A percentile compares a stretch with the other conserved stretches of the same genome.
phyloP scores from a whole-genome alignment of 73 alveolate species.

The Breviolum minutum region DNA sequence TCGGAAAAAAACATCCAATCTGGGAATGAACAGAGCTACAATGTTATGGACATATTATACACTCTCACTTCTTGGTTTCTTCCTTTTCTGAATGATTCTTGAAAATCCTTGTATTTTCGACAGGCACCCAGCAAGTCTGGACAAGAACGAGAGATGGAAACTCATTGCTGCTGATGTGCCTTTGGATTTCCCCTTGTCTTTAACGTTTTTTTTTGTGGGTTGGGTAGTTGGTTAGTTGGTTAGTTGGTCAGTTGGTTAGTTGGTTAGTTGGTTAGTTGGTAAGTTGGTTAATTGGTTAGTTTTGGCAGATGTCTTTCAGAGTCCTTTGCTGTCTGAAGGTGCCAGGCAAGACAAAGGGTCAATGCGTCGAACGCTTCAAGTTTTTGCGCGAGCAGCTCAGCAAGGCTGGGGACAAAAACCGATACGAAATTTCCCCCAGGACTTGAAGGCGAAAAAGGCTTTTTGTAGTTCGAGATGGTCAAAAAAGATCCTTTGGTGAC shows the following conservation, averaged over 20 bases:
- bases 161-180: conserved; percentile 76
- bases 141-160: conserved; percentile 91
- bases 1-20: neutral
- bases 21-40: neutral
- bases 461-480: no score
- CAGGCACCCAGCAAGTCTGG: conserved; percentile 87
- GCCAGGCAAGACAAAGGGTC: conserved; percentile 81
- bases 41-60: neutral
- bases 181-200: no score
- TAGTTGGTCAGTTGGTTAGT: no score
- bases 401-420: conserved; percentile 44
- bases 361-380: conserved; percentile 93
- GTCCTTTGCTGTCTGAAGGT: conserved; percentile 13
- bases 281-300: no score
- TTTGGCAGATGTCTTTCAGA: neutral
- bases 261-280: no score
- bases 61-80: neutral
- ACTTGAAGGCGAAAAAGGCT: no score
- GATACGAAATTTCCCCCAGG: no score
- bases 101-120: neutral
- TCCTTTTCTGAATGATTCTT: neutral
- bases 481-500: no score
- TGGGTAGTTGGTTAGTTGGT: no score
- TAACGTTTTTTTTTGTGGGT: neutral
- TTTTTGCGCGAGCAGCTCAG: conserved; percentile 80